A percentile compares a stretch with the other conserved stretches of the same genome.
These are phyloP conservation scores for Pyricularia grisea DNA, from an alignment of 2,329 filamentous ascomycete species.

Conservation along the genomic window DNA sequence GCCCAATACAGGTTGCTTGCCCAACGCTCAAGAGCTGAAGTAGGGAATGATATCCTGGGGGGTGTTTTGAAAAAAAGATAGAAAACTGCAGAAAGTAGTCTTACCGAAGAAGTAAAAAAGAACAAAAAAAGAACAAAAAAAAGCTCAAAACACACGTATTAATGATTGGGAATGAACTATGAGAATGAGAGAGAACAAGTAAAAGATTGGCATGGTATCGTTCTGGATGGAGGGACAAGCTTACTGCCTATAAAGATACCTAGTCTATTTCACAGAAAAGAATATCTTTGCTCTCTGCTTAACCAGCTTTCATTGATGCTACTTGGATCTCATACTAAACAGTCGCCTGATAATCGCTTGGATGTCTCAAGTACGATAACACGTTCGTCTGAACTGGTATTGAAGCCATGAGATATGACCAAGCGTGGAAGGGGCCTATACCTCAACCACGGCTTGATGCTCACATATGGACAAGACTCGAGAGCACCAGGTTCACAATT, in stretches of 20 bases:
- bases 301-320: not conserved
- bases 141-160: not conserved
- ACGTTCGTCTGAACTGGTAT: too few relatives aligned
- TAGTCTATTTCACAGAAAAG: not conserved
- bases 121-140: not conserved
- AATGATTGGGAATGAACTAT: not conserved
- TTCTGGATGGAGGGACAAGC: not conserved
- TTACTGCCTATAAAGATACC: not conserved
- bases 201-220: not conserved
- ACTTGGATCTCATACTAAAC: not conserved
- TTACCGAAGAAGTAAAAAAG: not conserved
- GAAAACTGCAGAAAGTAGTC: not conserved
- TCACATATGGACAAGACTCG: not conserved
- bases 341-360: not conserved
- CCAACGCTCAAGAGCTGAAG: conserved; percentile 2
- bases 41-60: not conserved
- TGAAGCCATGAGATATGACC: too few relatives aligned
- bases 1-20: not conserved
- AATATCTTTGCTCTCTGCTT: not conserved
- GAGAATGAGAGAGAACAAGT: not conserved
- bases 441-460: too few relatives aligned
- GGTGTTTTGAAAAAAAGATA: not conserved
- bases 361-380: not conserved
- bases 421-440: too few relatives aligned
- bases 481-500: not conserved